Conservation (phyloP, 768 basidiomycete species). For the Mycena epipterygia region DNA sequence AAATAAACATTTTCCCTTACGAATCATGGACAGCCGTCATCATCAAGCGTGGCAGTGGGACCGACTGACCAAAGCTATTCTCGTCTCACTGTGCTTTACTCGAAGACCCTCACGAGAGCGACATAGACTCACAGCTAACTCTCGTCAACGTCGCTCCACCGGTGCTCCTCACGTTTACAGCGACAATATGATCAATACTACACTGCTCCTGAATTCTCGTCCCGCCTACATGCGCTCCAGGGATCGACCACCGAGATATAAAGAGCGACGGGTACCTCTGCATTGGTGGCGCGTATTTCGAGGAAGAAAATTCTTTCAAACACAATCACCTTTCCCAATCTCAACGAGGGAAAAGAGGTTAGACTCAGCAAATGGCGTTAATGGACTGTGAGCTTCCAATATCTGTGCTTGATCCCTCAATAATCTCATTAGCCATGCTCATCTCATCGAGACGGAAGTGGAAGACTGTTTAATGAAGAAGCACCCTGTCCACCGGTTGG, state of each 20-base stretch:
- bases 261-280: not conserved
- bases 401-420: not conserved
- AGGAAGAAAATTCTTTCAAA: conserved; percentile 14
- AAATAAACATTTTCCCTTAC: no score
- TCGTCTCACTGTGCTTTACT: no score
- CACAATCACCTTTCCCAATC: conserved; percentile 12
- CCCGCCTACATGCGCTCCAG: conserved; percentile 21
- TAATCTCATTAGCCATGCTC: conserved; percentile 4
- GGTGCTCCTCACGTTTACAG: conserved; percentile 8
- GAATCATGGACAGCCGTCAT: no score
- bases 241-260: conserved; percentile 25
- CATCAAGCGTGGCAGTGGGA: no score
- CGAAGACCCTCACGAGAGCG: not conserved
- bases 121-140: conserved; percentile 30
- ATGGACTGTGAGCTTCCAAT: conserved; percentile 5
- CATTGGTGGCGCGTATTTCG: conserved; percentile 16
- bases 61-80: no score
- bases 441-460: conserved; percentile 24
- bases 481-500: conserved; percentile 18
- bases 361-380: conserved; percentile 24
- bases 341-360: conserved; percentile 11
- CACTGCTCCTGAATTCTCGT: not conserved
- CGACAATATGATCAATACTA: conserved; percentile 32
- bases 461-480: conserved; percentile 25
- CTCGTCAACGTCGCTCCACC: conserved; percentile 22